phyloP scores from a whole-genome alignment of 2,329 filamentous ascomycete species.

The Fusarium continuum region DNA sequence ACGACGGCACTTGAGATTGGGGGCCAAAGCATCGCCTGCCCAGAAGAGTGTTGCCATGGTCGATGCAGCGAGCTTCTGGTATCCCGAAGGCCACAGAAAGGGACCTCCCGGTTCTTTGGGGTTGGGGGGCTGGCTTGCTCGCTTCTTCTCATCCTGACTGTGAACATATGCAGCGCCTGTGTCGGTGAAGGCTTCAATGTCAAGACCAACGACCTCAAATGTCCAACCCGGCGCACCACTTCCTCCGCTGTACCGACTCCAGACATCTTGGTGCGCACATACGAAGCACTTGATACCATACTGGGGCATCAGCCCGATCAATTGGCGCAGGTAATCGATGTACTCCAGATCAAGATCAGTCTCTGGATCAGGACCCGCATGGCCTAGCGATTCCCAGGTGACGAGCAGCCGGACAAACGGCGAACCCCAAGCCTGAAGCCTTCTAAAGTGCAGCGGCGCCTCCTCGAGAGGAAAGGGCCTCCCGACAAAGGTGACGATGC shows the following conservation, averaged over 20 bases:
- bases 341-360: constrained; percentile 52
- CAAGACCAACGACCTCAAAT: constrained; percentile 52
- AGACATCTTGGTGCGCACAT: constrained; percentile 56
- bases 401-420: constrained; percentile 53
- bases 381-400: constrained; percentile 54
- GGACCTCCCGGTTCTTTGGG: constrained; percentile 48
- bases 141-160: constrained; percentile 47
- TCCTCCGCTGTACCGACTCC: constrained; percentile 54
- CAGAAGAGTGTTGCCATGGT: constrained; percentile 45
- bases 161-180: constrained; percentile 50
- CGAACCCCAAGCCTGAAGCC: constrained; percentile 51
- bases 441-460: constrained; percentile 51
- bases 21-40: constrained; percentile 45
- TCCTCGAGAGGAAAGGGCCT: constrained; percentile 52
- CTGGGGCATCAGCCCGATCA: constrained; percentile 50
- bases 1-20: constrained; percentile 39
- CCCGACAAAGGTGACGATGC: constrained; percentile 52
- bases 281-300: constrained; percentile 54
- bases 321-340: constrained; percentile 49
- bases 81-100: constrained; percentile 51
- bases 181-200: constrained; percentile 49
- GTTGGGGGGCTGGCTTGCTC: constrained; percentile 39
- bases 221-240: constrained; percentile 56
- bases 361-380: constrained; percentile 45
- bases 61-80: constrained; percentile 51